Percentiles rank a stretch among this genome's conserved stretches.
Evolutionary conservation across 2,329 filamentous ascomycete species (phyloP).

Genomic region (Pseudocercospora fijiensis): DNA sequence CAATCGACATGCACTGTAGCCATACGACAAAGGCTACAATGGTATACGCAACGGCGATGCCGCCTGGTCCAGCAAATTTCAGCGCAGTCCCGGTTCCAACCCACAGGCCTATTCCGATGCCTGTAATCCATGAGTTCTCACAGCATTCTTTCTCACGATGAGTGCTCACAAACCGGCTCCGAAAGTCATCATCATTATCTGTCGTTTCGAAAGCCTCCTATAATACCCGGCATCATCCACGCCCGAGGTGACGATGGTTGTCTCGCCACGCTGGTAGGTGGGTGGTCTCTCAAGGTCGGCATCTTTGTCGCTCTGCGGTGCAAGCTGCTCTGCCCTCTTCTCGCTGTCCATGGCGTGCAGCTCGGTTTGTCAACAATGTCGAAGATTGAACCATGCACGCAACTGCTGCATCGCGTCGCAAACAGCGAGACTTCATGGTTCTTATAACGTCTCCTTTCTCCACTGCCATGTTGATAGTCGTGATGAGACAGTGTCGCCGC

Average conservation of each 20-base stretch:
- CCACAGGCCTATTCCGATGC: slow-evolving; percentile 41
- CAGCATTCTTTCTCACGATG: not conserved
- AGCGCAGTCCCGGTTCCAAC: slow-evolving; percentile 41
- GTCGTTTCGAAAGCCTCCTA: slow-evolving; percentile 36
- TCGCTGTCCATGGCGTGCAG: not conserved
- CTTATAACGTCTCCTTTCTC: not conserved
- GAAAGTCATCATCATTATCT: slow-evolving; percentile 44
- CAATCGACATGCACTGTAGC: slow-evolving; percentile 38
- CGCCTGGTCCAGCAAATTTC: slow-evolving; percentile 38
- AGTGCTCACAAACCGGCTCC: slow-evolving; percentile 28
- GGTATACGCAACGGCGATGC: slow-evolving; percentile 39
- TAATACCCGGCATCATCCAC: slow-evolving; percentile 35
- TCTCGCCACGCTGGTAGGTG: slow-evolving; percentile 8
- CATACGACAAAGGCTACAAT: slow-evolving; percentile 38
- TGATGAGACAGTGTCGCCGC: not conserved
- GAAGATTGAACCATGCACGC: not conserved
- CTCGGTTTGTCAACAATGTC: not conserved
- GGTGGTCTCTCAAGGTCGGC: slow-evolving; percentile 14
- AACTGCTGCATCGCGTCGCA: not conserved
- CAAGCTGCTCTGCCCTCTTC: not conserved
- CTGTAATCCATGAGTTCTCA: not conserved
- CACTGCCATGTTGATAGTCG: not conserved
- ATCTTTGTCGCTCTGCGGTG: not conserved
- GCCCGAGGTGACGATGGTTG: slow-evolving; percentile 13
- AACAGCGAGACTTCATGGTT: not conserved